Evolutionary conservation across 805 yeast genomes (phyloP).

Genomic region (Candida manassasensis): DNA sequence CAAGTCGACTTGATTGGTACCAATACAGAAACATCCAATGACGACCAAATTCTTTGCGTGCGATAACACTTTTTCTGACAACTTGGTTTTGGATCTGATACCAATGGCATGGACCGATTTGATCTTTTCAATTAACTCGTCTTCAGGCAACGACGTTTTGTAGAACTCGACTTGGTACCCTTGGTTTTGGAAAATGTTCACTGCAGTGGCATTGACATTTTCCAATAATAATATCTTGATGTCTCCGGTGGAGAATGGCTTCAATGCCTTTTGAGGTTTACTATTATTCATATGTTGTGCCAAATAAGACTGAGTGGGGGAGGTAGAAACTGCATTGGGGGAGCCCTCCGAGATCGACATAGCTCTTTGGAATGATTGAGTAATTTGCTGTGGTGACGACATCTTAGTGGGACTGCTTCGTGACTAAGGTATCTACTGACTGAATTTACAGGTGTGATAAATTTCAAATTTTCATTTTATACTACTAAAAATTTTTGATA

Average conservation of each 20-base stretch:
- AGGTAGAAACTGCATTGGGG: constrained; percentile 73
- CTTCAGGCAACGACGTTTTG: constrained; percentile 86
- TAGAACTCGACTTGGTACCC: constrained; percentile 97
- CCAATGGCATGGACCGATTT: constrained; percentile 94
- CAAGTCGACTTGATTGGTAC: constrained; percentile 95
- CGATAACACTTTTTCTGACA: constrained; percentile 71
- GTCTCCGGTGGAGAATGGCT: constrained; percentile 94
- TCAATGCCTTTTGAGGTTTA: constrained; percentile 65
- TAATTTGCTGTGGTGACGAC: constrained; percentile 69
- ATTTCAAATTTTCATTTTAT: too few relatives aligned
- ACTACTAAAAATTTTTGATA: too few relatives aligned
- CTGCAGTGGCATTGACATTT: constrained; percentile 90
- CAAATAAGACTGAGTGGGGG: constrained; percentile 75
- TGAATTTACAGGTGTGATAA: too few relatives aligned
- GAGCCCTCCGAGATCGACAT: constrained; percentile 53
- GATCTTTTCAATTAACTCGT: constrained; percentile 90
- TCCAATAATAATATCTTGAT: constrained; percentile 87
- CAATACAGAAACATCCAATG: constrained; percentile 98
- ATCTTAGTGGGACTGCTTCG: constrained; percentile 30
- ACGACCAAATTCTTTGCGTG: constrained; percentile 88
- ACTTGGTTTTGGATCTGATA: constrained; percentile 92
- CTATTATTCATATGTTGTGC: constrained; percentile 45
- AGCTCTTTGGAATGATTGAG: constrained; percentile 51
- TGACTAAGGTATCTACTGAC: background rate
- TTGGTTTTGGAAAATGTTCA: constrained; percentile 76